Conservation (phyloP, 2,329 filamentous ascomycete genomes). For the Coleophoma cylindrospora region DNA sequence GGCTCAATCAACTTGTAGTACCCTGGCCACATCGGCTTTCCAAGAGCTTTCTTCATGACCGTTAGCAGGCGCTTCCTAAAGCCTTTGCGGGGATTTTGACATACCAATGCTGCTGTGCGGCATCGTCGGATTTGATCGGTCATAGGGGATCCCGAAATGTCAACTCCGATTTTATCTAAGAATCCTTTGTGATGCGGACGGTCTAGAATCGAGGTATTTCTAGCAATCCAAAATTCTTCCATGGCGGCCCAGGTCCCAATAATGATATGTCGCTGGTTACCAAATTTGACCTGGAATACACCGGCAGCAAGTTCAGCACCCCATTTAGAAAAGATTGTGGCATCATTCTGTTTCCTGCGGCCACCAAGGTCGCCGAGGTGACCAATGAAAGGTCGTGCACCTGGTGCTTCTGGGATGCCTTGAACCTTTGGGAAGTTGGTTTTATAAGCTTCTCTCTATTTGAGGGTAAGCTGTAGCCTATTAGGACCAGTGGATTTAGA, state of each 20-base stretch:
- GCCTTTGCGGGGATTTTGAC: too few species aligned
- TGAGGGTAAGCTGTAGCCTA: too few species aligned
- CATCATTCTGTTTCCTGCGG: conserved; percentile 13
- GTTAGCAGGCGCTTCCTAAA: too few species aligned
- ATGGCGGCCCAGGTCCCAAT: conserved; percentile 11
- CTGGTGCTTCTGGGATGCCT: conserved; percentile 11
- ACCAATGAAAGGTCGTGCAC: conserved; percentile 13
- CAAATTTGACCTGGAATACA: conserved; percentile 14
- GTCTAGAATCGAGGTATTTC: conserved; percentile 12
- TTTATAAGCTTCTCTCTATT: conserved; percentile 4
- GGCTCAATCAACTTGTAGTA: conserved; percentile 19
- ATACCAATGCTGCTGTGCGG: conserved; percentile 12
- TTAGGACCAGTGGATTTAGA: too few species aligned
- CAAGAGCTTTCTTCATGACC: conserved; percentile 6
- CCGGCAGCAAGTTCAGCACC: conserved; percentile 5
- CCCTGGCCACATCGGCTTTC: conserved; percentile 16
- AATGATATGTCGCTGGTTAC: conserved; percentile 15
- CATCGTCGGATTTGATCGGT: conserved; percentile 16
- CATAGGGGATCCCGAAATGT: conserved; percentile 15
- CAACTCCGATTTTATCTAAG: conserved; percentile 15
- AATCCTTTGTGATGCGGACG: conserved; percentile 19
- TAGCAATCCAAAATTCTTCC: conserved; percentile 16
- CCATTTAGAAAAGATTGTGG: conserved; percentile 15
- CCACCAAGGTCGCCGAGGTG: conserved; percentile 15
- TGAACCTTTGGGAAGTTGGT: conserved; percentile 26